A percentile compares a stretch with the other conserved stretches of the same genome.
Evolutionary conservation across 2,329 filamentous ascomycete genomes (phyloP).

Genomic region (Aspergillus fructus): DNA sequence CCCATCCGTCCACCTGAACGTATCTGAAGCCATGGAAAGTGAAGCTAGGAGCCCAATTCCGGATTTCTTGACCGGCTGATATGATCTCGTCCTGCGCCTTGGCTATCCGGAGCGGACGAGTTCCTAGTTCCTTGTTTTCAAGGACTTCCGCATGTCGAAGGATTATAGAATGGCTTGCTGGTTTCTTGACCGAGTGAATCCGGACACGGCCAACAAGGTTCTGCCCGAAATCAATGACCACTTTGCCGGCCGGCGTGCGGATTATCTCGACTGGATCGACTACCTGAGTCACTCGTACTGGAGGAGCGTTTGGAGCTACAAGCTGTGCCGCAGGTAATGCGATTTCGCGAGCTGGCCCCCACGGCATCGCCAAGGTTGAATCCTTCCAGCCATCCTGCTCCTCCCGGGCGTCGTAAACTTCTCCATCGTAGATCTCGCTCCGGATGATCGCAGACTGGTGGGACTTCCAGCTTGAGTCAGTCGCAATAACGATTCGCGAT

Average conservation of each 20-base stretch:
- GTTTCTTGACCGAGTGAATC: conserved; percentile 28
- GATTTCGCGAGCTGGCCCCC: conserved; percentile 33
- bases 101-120: conserved; percentile 46
- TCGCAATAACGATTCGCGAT: conserved; percentile 17
- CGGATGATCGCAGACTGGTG: conserved; percentile 20
- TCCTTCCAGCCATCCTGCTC: conserved; percentile 29
- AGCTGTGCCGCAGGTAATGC: conserved; percentile 35
- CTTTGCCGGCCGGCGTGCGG: conserved; percentile 45
- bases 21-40: conserved; percentile 58
- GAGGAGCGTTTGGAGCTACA: conserved; percentile 45
- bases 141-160: conserved; percentile 58
- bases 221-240: conserved; percentile 58
- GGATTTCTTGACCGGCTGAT: conserved; percentile 27
- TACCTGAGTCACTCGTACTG: conserved; percentile 41
- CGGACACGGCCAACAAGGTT: conserved; percentile 56
- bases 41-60: conserved; percentile 48
- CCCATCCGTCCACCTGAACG: conserved; percentile 36
- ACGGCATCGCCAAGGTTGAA: conserved; percentile 2
- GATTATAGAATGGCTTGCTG: conserved; percentile 20
- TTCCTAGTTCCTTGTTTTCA: conserved; percentile 46
- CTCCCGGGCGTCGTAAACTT: conserved; percentile 48
- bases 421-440: conserved; percentile 54
- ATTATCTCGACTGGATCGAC: conserved; percentile 29
- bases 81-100: conserved; percentile 44
- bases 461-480: conserved; percentile 25